A percentile compares a stretch with the other conserved stretches of the same genome.
phyloP scores from a whole-genome alignment of 805 yeast genomes.

The Soucietia sequanensis region DNA sequence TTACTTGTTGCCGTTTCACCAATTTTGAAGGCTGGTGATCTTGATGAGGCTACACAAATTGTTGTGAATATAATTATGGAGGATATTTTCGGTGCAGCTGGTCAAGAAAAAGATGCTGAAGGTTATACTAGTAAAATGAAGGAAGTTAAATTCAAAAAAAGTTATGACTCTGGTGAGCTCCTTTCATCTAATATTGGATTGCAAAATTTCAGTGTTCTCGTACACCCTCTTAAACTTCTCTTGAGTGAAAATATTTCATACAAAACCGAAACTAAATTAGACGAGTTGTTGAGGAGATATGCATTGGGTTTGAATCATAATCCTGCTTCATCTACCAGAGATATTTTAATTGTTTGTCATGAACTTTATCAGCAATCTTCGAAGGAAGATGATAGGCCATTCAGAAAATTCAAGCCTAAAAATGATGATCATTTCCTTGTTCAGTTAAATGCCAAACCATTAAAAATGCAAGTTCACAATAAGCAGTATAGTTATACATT shows the following conservation, averaged over 20 bases:
- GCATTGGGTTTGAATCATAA: conserved; percentile 80
- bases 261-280: conserved; percentile 71
- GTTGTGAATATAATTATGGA: conserved; percentile 81
- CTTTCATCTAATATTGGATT: conserved; percentile 64
- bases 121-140: conserved; percentile 83
- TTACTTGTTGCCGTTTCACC: conserved; percentile 55
- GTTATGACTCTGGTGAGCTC: conserved; percentile 83
- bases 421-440: conserved; percentile 64
- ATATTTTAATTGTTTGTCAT: conserved; percentile 67
- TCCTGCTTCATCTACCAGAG: conserved; percentile 51
- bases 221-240: conserved; percentile 66
- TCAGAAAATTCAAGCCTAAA: conserved; percentile 8
- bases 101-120: conserved; percentile 92
- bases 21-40: conserved; percentile 60
- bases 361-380: conserved; percentile 64
- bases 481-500: conserved; percentile 58
- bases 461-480: conserved; percentile 52
- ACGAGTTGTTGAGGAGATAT: conserved; percentile 73
- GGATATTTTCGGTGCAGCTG: conserved; percentile 87
- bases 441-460: conserved; percentile 60
- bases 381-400: conserved; percentile 8
- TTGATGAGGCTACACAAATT: conserved; percentile 62
- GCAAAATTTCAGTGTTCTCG: conserved; percentile 51
- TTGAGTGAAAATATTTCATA: conserved; percentile 62
- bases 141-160: conserved; percentile 86